Evolutionary conservation across 1,284 basidiomycete genomes (phyloP).

Genomic region (Cryptococcus floricola): DNA sequence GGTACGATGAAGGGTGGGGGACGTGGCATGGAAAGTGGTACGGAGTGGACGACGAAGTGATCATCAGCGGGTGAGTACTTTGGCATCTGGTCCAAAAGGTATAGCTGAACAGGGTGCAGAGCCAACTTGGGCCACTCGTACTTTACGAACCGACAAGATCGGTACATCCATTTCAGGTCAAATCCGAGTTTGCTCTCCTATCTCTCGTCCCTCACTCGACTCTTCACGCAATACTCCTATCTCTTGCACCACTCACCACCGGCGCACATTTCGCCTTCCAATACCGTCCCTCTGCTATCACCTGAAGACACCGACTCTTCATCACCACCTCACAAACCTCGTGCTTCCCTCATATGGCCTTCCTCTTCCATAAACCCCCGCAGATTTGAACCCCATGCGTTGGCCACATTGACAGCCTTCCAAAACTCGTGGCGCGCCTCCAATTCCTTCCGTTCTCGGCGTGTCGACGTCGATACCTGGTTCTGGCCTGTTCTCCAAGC

Average conservation of each 20-base stretch:
- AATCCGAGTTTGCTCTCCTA: constrained; percentile 71
- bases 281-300: constrained; percentile 32
- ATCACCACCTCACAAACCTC: constrained; percentile 2
- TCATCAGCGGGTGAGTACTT: constrained; percentile 79
- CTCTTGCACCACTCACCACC: constrained; percentile 52
- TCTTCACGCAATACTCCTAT: constrained; percentile 72
- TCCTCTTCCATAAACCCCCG: constrained; percentile 41
- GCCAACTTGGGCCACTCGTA: constrained; percentile 95
- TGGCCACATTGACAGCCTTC: constrained; percentile 45
- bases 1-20: constrained; percentile 98
- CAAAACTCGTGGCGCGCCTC: constrained; percentile 45
- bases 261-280: constrained; percentile 26
- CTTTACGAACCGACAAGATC: constrained; percentile 91
- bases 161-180: constrained; percentile 73
- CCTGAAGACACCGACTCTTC: constrained; percentile 3
- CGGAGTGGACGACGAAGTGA: constrained; percentile 83
- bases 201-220: constrained; percentile 71
- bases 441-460: constrained; percentile 34
- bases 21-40: constrained; percentile 98
- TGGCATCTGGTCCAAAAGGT: not conserved
- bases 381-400: constrained; percentile 36
- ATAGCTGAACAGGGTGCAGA: constrained; percentile 50
- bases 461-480: constrained; percentile 55
- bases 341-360: constrained; percentile 40
- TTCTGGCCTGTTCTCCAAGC: constrained; percentile 80